A percentile compares a stretch with the other conserved stretches of the same genome.
Conservation (phyloP, 306 rosid species). For the Acacia confusa region DNA sequence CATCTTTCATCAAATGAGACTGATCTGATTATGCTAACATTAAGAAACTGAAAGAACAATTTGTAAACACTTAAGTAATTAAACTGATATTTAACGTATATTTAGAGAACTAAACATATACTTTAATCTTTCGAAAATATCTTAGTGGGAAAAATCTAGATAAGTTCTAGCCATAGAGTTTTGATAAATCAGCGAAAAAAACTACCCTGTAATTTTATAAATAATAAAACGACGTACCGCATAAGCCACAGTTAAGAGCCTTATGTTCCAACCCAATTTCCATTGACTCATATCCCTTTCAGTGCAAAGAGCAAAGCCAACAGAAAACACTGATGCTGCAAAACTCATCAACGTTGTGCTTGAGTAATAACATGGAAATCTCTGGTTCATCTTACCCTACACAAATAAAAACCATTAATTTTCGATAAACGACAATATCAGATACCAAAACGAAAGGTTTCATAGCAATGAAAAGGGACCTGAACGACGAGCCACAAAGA, state of each 20-base stretch:
- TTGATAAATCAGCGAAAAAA: too few species aligned
- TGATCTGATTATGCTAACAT: too few species aligned
- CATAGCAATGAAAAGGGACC: background rate
- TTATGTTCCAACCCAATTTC: conserved; percentile 35
- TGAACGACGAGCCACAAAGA: conserved; percentile 51
- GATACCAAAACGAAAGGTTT: background rate
- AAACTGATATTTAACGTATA: too few species aligned
- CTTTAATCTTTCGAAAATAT: too few species aligned
- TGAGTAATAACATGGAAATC: conserved; percentile 46
- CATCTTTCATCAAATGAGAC: too few species aligned
- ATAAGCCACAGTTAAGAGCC: conserved; percentile 25
- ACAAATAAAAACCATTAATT: background rate
- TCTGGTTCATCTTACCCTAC: conserved; percentile 47
- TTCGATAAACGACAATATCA: background rate
- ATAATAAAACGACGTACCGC: background rate
- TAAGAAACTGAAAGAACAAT: too few species aligned
- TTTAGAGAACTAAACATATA: too few species aligned
- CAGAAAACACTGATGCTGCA: conserved; percentile 14
- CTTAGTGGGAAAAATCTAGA: too few species aligned
- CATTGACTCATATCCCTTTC: conserved; percentile 37
- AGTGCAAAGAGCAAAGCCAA: conserved; percentile 16
- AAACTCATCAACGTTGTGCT: conserved; percentile 38
- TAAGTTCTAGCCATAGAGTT: too few species aligned
- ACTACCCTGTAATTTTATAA: too few species aligned
- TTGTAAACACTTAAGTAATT: too few species aligned